Base-by-base conservation (phyloP, 768 basidiomycete species). In the Boletus sp. region DNA sequence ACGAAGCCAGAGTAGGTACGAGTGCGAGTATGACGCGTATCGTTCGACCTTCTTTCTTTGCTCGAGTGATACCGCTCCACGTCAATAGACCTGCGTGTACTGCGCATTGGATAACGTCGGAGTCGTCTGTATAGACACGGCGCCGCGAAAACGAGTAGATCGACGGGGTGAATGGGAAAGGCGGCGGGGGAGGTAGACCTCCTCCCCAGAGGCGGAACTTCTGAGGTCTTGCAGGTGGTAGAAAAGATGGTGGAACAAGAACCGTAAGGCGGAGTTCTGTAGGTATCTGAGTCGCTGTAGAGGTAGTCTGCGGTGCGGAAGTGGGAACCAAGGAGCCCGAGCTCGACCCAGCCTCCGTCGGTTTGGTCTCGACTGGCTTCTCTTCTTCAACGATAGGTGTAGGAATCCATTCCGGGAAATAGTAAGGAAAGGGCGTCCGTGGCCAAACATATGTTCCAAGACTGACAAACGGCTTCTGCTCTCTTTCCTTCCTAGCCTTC, bases 91-190 rank as follows among this genome's bases (percentile, higher is more conserved):
- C 89, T 0, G 86, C 77, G 61, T 90, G 89, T 46, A 90, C 70
- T 2, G 85, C 87, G 54, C 85, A 86, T 40, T 86, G 65, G 64
- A 88, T 83, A 50, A 89, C 65, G 62, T 89, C 86, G 9, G 87
- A 89, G 70, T 90, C 89, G 70, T 90, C 88, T 0, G 89, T 90
- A 72, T 90, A 90, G 36, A 89, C 78, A 47, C 85, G 74, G n/a
- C 83, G 75, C 35, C 72, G 72, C 30, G 77, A 71, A 32, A 63
- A 61, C 4, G 66, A 68, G 55, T 64, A 63, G 37, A 62, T 56
- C 3, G 64, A 64, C 0, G 70, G 64, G 0, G 66, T 60, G 17
- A 61, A 69, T 45, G 63, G 69, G 64, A 59, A 75, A n/a, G 72
- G 71, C 51, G 80, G 60, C 59, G 77, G 65, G 62, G 77, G 76